Conservation (phyloP, 140 eudicot genomes). For the Ambrosia hybrid region DNA sequence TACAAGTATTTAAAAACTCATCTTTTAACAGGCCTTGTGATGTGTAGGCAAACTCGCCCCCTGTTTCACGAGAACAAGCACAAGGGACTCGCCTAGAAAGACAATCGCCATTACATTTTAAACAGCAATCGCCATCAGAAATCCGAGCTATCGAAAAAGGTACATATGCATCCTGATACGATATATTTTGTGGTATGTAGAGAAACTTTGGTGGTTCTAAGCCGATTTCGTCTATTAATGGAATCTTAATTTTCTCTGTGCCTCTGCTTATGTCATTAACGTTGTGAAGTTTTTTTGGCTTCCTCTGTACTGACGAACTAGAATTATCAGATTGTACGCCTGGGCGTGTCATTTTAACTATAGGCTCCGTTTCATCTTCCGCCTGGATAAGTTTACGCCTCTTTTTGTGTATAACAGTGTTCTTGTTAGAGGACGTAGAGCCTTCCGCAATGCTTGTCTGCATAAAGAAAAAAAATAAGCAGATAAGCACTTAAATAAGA, state of each 20-base stretch:
- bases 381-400: conserved; percentile 8
- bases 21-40: conserved; percentile 58
- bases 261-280: conserved; percentile 63
- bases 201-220: conserved; percentile 49
- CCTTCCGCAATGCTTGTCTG: conserved; percentile 26
- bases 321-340: conserved; percentile 18
- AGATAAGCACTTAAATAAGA: background rate
- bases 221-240: conserved; percentile 50
- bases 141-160: conserved; percentile 70
- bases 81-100: conserved; percentile 65
- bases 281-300: conserved; percentile 16
- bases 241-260: conserved; percentile 50
- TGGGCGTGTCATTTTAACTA: conserved; percentile 19
- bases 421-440: conserved; percentile 16
- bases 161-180: conserved; percentile 61
- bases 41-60: conserved; percentile 86
- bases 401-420: conserved; percentile 13
- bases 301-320: background rate
- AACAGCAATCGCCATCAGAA: conserved; percentile 76
- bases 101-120: conserved; percentile 63
- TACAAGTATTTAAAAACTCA: conserved; percentile 50
- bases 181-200: conserved; percentile 45
- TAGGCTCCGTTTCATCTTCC: conserved; percentile 15
- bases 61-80: conserved; percentile 76
- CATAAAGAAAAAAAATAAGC: background rate